phyloP scores from a whole-genome alignment of 371 early-diverging fungal species.

The Globomyces sp. region DNA sequence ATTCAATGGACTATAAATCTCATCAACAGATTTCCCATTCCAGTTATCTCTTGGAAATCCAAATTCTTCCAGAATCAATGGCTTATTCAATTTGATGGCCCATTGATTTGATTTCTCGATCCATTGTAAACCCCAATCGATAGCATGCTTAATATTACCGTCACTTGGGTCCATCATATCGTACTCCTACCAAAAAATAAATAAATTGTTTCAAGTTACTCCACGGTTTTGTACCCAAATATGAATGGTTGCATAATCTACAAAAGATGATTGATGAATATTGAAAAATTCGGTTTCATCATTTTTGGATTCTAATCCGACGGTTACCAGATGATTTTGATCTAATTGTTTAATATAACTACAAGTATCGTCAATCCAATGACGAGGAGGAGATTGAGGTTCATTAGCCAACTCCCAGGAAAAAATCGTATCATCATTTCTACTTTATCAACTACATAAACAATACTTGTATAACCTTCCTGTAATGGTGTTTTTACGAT shows the following conservation, averaged over 20 bases:
- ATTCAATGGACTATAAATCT: conserved; percentile 16
- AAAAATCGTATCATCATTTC: conserved; percentile 36
- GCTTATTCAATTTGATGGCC: conserved; percentile 46
- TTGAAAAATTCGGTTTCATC: conserved; percentile 48
- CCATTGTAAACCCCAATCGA: conserved; percentile 17
- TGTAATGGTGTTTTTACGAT: conserved; percentile 29
- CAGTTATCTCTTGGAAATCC: conserved; percentile 53
- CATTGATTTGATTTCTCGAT: conserved; percentile 41
- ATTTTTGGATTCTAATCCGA: conserved; percentile 53
- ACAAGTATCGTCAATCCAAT: conserved; percentile 50
- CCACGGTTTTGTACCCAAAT: conserved; percentile 54
- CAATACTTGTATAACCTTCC: conserved; percentile 32
- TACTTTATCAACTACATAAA: too few relatives aligned
- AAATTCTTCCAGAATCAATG: conserved; percentile 57
- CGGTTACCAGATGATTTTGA: conserved; percentile 51
- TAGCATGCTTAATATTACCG: background rate
- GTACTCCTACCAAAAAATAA: background rate
- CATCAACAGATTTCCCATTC: background rate
- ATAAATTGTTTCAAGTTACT: conserved; percentile 18
- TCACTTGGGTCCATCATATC: conserved; percentile 3
- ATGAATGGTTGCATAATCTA: conserved; percentile 59
- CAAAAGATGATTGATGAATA: conserved; percentile 38
- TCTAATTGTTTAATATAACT: conserved; percentile 47
- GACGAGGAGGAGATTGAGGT: conserved; percentile 30
- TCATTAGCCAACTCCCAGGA: conserved; percentile 45